Evolutionary conservation across 2,329 filamentous ascomycete genomes (phyloP).

Genomic region (Apiospora aurea): DNA sequence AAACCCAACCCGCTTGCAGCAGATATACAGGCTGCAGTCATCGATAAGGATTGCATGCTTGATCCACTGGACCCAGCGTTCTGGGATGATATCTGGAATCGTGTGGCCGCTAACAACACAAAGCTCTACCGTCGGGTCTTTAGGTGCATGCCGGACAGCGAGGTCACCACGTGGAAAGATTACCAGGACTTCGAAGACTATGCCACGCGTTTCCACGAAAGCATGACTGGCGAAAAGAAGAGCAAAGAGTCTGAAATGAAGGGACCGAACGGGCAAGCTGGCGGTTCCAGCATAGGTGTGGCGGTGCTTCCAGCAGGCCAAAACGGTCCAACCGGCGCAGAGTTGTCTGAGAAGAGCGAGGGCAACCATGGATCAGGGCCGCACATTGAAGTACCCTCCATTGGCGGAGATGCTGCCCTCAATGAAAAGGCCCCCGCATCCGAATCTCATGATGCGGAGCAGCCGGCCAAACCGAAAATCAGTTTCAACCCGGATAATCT

Average conservation of each 20-base stretch:
- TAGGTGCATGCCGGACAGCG: conserved; percentile 94
- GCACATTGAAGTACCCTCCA: conserved; percentile 31
- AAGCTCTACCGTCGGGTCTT: conserved; percentile 94
- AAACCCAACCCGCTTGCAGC: conserved; percentile 61
- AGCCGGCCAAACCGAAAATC: conserved; percentile 31
- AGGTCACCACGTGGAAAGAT: conserved; percentile 91
- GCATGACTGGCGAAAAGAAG: conserved; percentile 63
- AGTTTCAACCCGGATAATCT: conserved; percentile 30
- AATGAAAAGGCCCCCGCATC: conserved; percentile 35
- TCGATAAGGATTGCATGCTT: conserved; percentile 92
- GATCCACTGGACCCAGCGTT: conserved; percentile 86
- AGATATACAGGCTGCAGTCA: conserved; percentile 75
- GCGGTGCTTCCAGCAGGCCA: conserved; percentile 34
- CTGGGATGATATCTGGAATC: conserved; percentile 86
- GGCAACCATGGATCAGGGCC: conserved; percentile 26
- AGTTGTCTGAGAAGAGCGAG: conserved; percentile 35
- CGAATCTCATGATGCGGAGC: conserved; percentile 29
- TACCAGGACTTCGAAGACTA: conserved; percentile 88
- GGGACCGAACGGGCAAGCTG: conserved; percentile 40
- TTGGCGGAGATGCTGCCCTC: conserved; percentile 31
- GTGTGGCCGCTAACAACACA: conserved; percentile 91
- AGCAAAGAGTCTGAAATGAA: conserved; percentile 59
- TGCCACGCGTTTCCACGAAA: conserved; percentile 76
- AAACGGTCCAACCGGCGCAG: conserved; percentile 35
- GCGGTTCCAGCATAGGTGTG: conserved; percentile 34